Conservation (phyloP, 176 grass and related monocot species). For the Tillandsia leiboldiana region DNA sequence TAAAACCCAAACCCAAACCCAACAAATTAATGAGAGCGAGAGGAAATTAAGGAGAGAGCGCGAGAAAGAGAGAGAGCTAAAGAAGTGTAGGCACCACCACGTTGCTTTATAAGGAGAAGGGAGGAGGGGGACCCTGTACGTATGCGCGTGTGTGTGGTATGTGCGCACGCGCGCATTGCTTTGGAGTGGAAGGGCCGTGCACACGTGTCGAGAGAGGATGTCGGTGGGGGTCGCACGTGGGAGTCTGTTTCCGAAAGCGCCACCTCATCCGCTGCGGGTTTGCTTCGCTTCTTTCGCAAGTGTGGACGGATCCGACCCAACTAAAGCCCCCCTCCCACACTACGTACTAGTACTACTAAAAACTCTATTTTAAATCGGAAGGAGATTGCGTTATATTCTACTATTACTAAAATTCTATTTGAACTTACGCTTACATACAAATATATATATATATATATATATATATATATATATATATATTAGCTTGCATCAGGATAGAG, state of each 20-base stretch:
- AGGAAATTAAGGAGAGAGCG: neutral
- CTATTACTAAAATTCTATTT: no score
- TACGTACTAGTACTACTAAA: neutral
- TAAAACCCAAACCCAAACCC: no score
- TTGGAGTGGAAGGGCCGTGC: neutral
- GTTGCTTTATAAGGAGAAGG: neutral
- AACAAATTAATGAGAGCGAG: no score
- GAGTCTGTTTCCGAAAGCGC: conserved; percentile 31
- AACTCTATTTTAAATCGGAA: no score
- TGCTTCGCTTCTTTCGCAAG: neutral
- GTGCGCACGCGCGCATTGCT: no score
- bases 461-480: no score
- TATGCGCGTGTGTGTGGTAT: no score
- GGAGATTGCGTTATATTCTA: no score
- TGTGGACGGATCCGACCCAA: neutral
- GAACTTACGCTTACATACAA: no score
- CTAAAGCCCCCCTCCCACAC: neutral
- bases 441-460: no score
- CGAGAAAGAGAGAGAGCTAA: conserved; percentile 1
- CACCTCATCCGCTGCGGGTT: conserved; percentile 6
- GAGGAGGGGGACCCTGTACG: neutral
- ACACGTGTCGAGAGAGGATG: conserved; percentile 17
- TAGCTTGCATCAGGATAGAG: no score
- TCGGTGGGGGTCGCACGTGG: conserved; percentile 26
- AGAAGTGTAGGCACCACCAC: neutral